Evolutionary conservation across 306 rosid species (phyloP), one percentile per base, ranked within the genome.

Genomic region (Vigna reflexopilosa): DNA sequence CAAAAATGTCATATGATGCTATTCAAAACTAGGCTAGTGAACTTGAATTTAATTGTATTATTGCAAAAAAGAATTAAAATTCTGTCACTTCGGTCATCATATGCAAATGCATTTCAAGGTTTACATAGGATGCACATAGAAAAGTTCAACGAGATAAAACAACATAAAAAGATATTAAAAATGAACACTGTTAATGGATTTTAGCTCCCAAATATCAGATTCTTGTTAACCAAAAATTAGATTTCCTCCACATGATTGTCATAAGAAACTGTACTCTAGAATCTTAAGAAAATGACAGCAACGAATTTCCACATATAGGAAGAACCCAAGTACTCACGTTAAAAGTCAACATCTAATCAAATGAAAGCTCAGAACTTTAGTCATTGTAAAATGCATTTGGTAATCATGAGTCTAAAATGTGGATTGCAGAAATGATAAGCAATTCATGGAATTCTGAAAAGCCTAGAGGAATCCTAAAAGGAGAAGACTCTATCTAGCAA

Each of bases 231-330:
- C 16, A 50, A 70, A 79, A 51, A 47, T 26, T 15, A 11, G 30
- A 16, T 70, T 79, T 72, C 59, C 68, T 51, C 54, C 68, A 17
- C 67, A 62, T 54, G 24, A 80, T 17, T 40, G 67, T 20, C 63
- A 64, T 72, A 34, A 42, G 13, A 40, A 59, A 61, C 16, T 26
- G 65, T 79, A 66, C 73, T 22, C 66, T 50, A 54, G 16, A 76
- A n/a, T 45, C 22, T 19, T 14, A 40, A 48, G 44, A 19, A 76
- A 62, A 32, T 82, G 30, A 59, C 62, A n/a, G 30, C 40, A 67
- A 13, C 11, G 20, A 51, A 32, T 72, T 42, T 47, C 71, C 66
- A 72, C 16, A 54, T 50, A 50, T 26, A 8, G 38, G 20, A 6
- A 75, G 72, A 75, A 50, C 11, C 54, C 22, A 1, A 30, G 70